Evolutionary conservation across 2,329 filamentous ascomycete species (phyloP).

Genomic region (Nothophaeocryptopus gaeumannii): DNA sequence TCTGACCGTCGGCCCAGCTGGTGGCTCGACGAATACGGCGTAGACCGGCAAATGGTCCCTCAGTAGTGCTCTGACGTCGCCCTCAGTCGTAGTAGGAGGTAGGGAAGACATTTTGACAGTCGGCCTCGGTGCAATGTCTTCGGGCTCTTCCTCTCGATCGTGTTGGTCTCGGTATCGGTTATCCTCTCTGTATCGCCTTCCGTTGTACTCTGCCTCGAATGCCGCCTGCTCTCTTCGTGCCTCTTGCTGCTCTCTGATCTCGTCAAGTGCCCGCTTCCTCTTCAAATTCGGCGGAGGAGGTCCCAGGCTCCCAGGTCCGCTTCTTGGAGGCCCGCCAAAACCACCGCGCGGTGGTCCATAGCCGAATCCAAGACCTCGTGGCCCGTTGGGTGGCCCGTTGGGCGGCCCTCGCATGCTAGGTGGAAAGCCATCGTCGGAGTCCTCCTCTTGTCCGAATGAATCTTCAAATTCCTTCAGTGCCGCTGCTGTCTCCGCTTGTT

Average conservation of each 20-base stretch:
- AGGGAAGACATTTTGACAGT: slow-evolving; percentile 55
- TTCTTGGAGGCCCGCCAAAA: slow-evolving; percentile 37
- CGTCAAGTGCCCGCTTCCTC: slow-evolving; percentile 34
- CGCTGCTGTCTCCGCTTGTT: slow-evolving; percentile 82
- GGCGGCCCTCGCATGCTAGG: slow-evolving; percentile 22
- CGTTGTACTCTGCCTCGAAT: slow-evolving; percentile 16
- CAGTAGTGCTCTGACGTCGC: slow-evolving; percentile 59
- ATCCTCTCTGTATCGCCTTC: neutral
- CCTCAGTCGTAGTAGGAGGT: slow-evolving; percentile 52
- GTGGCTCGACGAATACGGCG: slow-evolving; percentile 25
- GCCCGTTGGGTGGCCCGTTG: slow-evolving; percentile 8
- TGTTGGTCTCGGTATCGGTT: neutral
- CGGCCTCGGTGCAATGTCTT: slow-evolving; percentile 46
- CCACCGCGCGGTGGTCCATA: slow-evolving; percentile 31
- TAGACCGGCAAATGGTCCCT: slow-evolving; percentile 27
- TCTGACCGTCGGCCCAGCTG: slow-evolving; percentile 50
- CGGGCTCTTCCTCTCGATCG: slow-evolving; percentile 41
- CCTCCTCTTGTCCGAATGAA: slow-evolving; percentile 57
- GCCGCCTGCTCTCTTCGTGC: slow-evolving; percentile 26
- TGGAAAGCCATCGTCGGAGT: slow-evolving; percentile 33
- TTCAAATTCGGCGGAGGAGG: slow-evolving; percentile 36
- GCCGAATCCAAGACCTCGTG: slow-evolving; percentile 17
- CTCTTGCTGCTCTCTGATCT: slow-evolving; percentile 32
- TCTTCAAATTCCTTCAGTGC: slow-evolving; percentile 87
- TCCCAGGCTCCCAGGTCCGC: slow-evolving; percentile 51